These are phyloP conservation scores for Penicillium sp. DNA, from an alignment of 2,329 filamentous ascomycete species.

Conservation along the genomic window DNA sequence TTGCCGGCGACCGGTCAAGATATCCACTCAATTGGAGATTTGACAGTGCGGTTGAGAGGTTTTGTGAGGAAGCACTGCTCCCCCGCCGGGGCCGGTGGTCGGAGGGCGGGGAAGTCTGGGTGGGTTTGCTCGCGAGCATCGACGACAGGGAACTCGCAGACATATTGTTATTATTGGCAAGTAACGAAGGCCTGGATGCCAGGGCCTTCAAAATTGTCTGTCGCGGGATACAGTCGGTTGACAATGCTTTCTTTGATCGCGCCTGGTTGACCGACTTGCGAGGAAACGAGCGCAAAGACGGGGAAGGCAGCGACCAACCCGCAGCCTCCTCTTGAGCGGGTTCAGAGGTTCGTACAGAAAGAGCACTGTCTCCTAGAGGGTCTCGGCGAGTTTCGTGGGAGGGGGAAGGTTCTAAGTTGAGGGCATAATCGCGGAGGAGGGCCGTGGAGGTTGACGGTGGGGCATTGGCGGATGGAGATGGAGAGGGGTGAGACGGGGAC, in stretches of 20 bases:
- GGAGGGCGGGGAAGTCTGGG: slow-evolving; percentile 17
- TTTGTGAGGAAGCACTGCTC: slow-evolving; percentile 52
- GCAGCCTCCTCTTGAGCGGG: slow-evolving; percentile 25
- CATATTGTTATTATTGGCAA: slow-evolving; percentile 51
- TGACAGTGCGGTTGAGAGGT: slow-evolving; percentile 58
- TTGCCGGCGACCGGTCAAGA: slow-evolving; percentile 45
- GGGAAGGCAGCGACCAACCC: slow-evolving; percentile 26
- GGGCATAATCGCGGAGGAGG: slow-evolving; percentile 44
- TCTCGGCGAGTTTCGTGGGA: slow-evolving; percentile 31
- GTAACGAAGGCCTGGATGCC: slow-evolving; percentile 57
- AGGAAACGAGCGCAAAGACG: slow-evolving; percentile 36
- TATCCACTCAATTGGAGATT: slow-evolving; percentile 46
- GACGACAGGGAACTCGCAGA: slow-evolving; percentile 58
- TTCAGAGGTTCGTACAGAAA: slow-evolving; percentile 20
- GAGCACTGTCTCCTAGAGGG: slow-evolving; percentile 12
- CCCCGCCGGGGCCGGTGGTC: slow-evolving; percentile 37
- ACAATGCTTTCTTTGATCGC: slow-evolving; percentile 50
- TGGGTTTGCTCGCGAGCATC: slow-evolving; percentile 49
- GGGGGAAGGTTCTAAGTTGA: slow-evolving; percentile 43
- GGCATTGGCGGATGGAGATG: slow-evolving; percentile 19
- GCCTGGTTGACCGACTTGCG: slow-evolving; percentile 31
- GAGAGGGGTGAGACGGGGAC: slow-evolving; percentile 20
- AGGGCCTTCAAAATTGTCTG: slow-evolving; percentile 82
- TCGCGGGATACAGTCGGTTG: slow-evolving; percentile 65
- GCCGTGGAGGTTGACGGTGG: slow-evolving; percentile 34